These are phyloP conservation scores for Ophiocordyceps camponoti-floridani DNA, from an alignment of 2,329 filamentous ascomycete genomes.

Conservation along the genomic window DNA sequence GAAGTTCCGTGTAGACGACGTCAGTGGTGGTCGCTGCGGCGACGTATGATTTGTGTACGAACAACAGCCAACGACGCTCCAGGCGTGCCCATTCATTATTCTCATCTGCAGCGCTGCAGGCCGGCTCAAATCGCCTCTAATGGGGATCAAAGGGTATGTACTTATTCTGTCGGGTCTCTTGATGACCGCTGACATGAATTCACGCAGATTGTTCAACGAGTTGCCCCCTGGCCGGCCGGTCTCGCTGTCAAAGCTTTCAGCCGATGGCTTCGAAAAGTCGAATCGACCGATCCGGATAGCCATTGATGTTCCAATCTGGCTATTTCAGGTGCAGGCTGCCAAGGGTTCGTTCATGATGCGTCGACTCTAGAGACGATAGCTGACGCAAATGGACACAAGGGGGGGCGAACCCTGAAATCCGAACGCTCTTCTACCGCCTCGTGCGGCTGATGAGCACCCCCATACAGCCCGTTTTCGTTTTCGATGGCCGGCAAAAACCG, in stretches of 20 bases:
- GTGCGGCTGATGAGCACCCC: conserved; percentile 57
- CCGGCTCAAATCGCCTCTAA: conserved; percentile 9
- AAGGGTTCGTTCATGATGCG: conserved; percentile 29
- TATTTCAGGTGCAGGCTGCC: conserved; percentile 79
- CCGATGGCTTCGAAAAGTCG: conserved; percentile 54
- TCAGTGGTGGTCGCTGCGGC: conserved; percentile 8
- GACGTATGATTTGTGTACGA: conserved; percentile 8
- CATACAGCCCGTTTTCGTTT: conserved; percentile 80
- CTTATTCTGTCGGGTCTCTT: not conserved
- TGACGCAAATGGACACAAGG: conserved; percentile 23
- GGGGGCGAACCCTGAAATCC: conserved; percentile 73
- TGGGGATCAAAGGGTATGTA: conserved; percentile 48
- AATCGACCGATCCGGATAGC: conserved; percentile 66
- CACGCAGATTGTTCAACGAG: conserved; percentile 65
- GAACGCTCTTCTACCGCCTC: conserved; percentile 85
- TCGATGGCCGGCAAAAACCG: conserved; percentile 74
- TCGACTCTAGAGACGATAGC: not conserved
- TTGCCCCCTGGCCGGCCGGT: conserved; percentile 67
- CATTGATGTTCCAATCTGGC: conserved; percentile 93
- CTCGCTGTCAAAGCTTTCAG: conserved; percentile 65
- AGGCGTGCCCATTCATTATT: too few relatives aligned
- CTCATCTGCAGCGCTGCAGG: not conserved
- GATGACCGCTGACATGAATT: not conserved
- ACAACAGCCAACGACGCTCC: too few relatives aligned
- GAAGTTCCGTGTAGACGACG: not conserved